Base-by-base conservation (phyloP, 2,329 filamentous ascomycete genomes). In the Xylariaceae sp. region DNA sequence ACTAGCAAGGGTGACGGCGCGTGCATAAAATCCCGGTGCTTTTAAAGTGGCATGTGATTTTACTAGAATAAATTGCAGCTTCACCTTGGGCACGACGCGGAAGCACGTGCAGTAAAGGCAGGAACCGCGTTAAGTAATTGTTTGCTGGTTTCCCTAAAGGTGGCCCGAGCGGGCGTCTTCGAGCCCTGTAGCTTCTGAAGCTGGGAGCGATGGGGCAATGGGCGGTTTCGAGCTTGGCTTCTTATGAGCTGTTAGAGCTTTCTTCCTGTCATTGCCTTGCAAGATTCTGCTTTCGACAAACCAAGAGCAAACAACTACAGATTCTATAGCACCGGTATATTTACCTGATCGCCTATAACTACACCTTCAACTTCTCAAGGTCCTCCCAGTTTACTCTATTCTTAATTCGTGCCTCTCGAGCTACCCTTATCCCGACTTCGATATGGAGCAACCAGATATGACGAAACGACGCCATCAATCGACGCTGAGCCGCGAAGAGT, bases 401-500 rank as follows among this genome's bases (percentile, higher is more conserved):
- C n/a, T n/a, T 27, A 29, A 10, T 27, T 20, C 10, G 18, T 33
- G 20, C 24, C 11, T 13, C 16, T 21, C 2, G 27, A 21, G 15
- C 40, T 39, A 20, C 21, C 10, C 42, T 35, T 35, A 16, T 39
- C 39, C 41, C 16, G 40, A 58, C 40, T 37, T 33, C 32, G 57
- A 23, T 1, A 67, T 64, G 64, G 45, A 61, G 11, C 46, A 24
- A 30, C 32, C 30, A 37, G 54, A 58, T 4, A 13, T 18, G 8
- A 52, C 36, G 13, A 53, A 48, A 18, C 40, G 21, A 15, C 58
- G 55, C 18, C 33, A 51, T n/a, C 46, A 30, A 30, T 60, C 40
- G 58, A 48, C 60, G 51, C 58, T 60, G 13, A 59, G 60, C 2
- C 64, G 63, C 32, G 68, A 68, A 50, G 65, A 73, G 60, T 64